phyloP scores from a whole-genome alignment of 768 basidiomycete species.

The Auricularia heimuer region DNA sequence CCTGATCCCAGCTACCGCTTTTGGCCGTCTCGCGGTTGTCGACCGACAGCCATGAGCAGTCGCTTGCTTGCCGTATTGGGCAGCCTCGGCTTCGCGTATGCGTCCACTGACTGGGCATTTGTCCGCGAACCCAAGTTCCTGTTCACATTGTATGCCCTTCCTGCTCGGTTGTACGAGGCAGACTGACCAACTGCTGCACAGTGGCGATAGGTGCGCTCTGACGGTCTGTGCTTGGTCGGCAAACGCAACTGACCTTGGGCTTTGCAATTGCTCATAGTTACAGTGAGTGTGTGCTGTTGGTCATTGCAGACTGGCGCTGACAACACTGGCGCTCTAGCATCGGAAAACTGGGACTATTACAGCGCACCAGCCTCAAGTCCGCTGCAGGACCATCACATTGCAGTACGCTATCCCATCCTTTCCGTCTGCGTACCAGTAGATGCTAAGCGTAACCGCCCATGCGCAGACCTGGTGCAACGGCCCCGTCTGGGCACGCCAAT shows the following conservation, averaged over 20 bases:
- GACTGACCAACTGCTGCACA: neutral
- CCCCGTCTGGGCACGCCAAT: neutral
- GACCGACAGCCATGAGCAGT: too few relatives aligned
- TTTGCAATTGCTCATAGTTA: neutral
- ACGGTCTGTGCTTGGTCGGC: neutral
- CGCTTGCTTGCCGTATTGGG: too few relatives aligned
- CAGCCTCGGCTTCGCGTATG: too few relatives aligned
- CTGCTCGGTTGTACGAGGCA: too few relatives aligned
- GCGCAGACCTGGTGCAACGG: neutral
- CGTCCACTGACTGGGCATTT: too few relatives aligned
- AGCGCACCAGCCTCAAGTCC: neutral
- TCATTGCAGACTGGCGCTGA: neutral
- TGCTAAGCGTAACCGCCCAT: neutral
- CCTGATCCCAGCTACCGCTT: too few relatives aligned
- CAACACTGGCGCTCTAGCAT: neutral
- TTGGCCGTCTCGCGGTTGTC: too few relatives aligned
- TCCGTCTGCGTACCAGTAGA: neutral
- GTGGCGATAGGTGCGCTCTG: neutral
- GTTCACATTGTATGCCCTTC: too few relatives aligned
- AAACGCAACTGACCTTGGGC: neutral
- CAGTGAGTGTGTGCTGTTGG: neutral
- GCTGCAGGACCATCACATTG: neutral
- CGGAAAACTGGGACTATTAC: neutral
- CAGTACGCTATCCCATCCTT: neutral
- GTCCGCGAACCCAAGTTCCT: too few relatives aligned